A percentile compares a stretch with the other conserved stretches of the same genome.
phyloP scores from a whole-genome alignment of 305 asterid species.

The Stenogyne calaminthoides region DNA sequence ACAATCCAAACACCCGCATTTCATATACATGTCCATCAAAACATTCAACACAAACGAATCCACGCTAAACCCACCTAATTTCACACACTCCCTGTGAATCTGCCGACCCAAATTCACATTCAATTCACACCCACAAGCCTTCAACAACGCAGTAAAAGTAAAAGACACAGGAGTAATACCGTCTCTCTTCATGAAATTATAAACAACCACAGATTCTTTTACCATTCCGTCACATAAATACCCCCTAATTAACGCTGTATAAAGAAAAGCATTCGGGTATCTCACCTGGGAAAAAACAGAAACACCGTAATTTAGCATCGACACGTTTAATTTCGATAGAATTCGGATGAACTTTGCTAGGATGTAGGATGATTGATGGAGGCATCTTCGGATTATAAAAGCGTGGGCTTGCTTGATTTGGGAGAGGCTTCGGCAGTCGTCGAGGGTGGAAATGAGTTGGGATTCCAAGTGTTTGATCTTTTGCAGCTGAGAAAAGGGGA shows the following conservation, averaged over 20 bases:
- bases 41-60: slow-evolving; percentile 63
- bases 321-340: slow-evolving; percentile 51
- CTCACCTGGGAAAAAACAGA: slow-evolving; percentile 55
- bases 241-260: slow-evolving; percentile 74
- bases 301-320: slow-evolving; percentile 54
- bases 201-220: slow-evolving; percentile 49
- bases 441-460: slow-evolving; percentile 53
- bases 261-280: slow-evolving; percentile 67
- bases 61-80: slow-evolving; percentile 60
- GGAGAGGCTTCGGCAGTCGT: slow-evolving; percentile 48
- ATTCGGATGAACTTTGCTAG: slow-evolving; percentile 62
- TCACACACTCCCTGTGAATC: slow-evolving; percentile 65
- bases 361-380: slow-evolving; percentile 69
- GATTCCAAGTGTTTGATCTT: slow-evolving; percentile 56
- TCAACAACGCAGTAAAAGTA: slow-evolving; percentile 65
- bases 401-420: slow-evolving; percentile 77
- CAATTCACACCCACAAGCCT: slow-evolving; percentile 43
- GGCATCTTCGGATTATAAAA: slow-evolving; percentile 58
- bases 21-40: slow-evolving; percentile 66
- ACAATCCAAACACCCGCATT: slow-evolving; percentile 56
- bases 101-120: slow-evolving; percentile 55
- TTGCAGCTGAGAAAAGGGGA: slow-evolving; percentile 65
- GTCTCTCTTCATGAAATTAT: slow-evolving; percentile 56
- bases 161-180: slow-evolving; percentile 61
- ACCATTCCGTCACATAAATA: slow-evolving; percentile 47